Evolutionary conservation across 2,329 filamentous ascomycete genomes (phyloP).

Genomic region (Alternaria rosae): DNA sequence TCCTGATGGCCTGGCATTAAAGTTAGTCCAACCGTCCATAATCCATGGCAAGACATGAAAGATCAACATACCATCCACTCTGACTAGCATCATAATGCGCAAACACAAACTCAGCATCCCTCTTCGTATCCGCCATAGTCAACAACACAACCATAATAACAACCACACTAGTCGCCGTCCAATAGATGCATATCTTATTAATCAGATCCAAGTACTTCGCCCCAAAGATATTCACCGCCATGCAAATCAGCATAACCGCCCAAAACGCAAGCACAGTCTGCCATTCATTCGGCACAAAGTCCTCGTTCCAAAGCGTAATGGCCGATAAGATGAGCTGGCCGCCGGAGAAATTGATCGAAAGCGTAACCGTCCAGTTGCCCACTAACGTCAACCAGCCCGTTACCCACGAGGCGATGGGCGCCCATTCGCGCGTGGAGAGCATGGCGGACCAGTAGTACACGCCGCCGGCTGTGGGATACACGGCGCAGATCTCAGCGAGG

Average conservation of each 20-base stretch:
- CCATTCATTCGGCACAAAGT: conserved; percentile 71
- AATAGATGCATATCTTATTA: conserved; percentile 77
- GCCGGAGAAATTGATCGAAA: conserved; percentile 74
- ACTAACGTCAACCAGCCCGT: conserved; percentile 76
- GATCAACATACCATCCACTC: conserved; percentile 65
- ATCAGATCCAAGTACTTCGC: conserved; percentile 70
- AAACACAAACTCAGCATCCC: conserved; percentile 71
- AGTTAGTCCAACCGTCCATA: not conserved
- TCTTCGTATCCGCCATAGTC: conserved; percentile 64
- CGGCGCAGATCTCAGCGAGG: conserved; percentile 77
- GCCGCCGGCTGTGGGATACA: conserved; percentile 78
- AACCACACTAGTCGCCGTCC: conserved; percentile 71
- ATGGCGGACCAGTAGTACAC: conserved; percentile 76
- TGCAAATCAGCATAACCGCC: conserved; percentile 72
- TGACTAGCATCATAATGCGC: conserved; percentile 70
- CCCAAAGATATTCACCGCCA: conserved; percentile 70
- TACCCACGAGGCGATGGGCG: conserved; percentile 72
- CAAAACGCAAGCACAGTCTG: conserved; percentile 76
- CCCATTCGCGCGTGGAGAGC: conserved; percentile 70
- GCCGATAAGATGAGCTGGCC: conserved; percentile 68
- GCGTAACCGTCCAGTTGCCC: conserved; percentile 74
- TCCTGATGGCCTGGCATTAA: conserved; percentile 60
- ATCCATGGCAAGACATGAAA: not conserved
- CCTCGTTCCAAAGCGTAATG: conserved; percentile 73
- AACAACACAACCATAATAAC: conserved; percentile 73